Percentiles rank a stretch among this genome's conserved stretches.
phyloP scores from a whole-genome alignment of 2,329 filamentous ascomycete genomes.

The Nothophoma quercina region DNA sequence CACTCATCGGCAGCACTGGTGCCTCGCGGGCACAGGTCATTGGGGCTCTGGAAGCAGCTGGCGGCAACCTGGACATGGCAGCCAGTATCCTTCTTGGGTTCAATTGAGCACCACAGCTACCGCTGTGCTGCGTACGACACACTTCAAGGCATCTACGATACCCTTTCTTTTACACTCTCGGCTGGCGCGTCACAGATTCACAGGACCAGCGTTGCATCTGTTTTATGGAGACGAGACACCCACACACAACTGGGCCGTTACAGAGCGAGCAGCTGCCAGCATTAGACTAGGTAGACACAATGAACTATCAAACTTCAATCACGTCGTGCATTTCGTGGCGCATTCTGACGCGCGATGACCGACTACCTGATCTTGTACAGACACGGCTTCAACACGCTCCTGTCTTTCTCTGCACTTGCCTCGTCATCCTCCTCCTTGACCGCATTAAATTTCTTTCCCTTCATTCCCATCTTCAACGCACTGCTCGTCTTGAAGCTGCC shows the following conservation, averaged over 20 bases:
- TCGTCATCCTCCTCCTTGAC: constrained; percentile 59
- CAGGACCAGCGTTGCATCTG: constrained; percentile 3
- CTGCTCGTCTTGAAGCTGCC: constrained; percentile 65
- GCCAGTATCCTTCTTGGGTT: constrained; percentile 74
- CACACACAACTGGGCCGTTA: background rate
- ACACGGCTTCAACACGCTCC: constrained; percentile 88
- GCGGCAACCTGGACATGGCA: constrained; percentile 88
- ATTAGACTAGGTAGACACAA: constrained; percentile 6
- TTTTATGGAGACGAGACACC: constrained; percentile 14
- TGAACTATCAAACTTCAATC: background rate
- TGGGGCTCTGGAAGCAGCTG: constrained; percentile 80
- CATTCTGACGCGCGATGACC: too few relatives aligned
- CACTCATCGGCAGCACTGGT: constrained; percentile 74
- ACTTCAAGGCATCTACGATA: constrained; percentile 1
- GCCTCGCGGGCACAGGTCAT: constrained; percentile 79
- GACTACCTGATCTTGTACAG: constrained; percentile 86
- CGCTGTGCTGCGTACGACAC: background rate
- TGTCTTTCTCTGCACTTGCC: constrained; percentile 65
- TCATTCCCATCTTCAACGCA: constrained; percentile 64
- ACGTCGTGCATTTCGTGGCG: background rate
- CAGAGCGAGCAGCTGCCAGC: background rate
- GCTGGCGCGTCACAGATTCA: constrained; percentile 1
- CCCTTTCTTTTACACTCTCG: constrained; percentile 5
- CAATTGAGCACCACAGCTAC: background rate
- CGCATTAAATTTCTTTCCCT: constrained; percentile 42